Percentiles rank a stretch among this genome's conserved stretches.
phyloP scores from a whole-genome alignment of 306 rosid species.

The Psophocarpus tetragonolobus region DNA sequence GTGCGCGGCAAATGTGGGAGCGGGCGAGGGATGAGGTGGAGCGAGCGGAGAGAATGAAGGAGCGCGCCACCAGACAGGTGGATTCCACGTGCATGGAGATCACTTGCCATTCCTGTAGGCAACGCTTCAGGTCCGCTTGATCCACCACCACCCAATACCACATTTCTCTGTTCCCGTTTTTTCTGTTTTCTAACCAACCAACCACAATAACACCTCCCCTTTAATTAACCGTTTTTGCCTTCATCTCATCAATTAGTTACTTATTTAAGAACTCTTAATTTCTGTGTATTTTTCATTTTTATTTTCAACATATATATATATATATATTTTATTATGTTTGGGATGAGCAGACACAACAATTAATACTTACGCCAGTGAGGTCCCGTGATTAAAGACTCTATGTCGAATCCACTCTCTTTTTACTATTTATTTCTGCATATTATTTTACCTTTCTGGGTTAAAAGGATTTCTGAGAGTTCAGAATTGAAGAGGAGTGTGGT shows the following conservation, averaged over 20 bases:
- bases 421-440: not conserved
- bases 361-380: not conserved
- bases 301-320: too few species aligned
- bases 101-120: slow-evolving; percentile 96
- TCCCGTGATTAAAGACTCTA: not conserved
- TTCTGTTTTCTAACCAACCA: slow-evolving; percentile 21
- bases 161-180: not conserved
- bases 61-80: slow-evolving; percentile 59
- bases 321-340: not conserved
- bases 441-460: not conserved
- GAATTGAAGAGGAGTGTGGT: not conserved
- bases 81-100: slow-evolving; percentile 94
- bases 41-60: slow-evolving; percentile 78
- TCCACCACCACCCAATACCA: not conserved
- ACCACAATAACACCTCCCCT: not conserved
- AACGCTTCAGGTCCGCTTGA: slow-evolving; percentile 70
- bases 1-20: slow-evolving; percentile 95
- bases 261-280: not conserved
- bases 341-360: not conserved
- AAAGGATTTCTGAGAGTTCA: not conserved
- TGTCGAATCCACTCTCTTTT: not conserved
- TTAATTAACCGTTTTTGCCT: not conserved
- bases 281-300: too few species aligned
- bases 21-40: slow-evolving; percentile 88
- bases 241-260: slow-evolving; percentile 1